phyloP scores from a whole-genome alignment of 169 alveolate species.

The Toxoplasma gondii region DNA sequence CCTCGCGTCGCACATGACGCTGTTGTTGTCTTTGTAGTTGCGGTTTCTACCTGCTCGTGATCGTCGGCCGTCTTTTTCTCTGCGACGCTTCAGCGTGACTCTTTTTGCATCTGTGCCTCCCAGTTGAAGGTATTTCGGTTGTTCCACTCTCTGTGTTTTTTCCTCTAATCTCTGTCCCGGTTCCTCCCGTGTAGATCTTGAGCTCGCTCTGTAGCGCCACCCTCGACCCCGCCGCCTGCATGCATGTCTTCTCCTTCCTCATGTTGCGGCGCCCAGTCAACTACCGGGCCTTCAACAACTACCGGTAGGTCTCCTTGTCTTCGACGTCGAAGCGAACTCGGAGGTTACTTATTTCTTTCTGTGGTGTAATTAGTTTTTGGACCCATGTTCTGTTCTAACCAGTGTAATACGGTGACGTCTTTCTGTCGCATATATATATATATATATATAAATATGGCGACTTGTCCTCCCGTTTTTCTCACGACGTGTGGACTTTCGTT shows the following conservation, averaged over 20 bases:
- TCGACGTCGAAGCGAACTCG: neutral
- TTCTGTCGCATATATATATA: neutral
- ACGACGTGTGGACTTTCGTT: neutral
- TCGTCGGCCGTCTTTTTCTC: too few relatives aligned
- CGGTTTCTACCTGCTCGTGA: too few relatives aligned
- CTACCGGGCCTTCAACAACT: conserved; percentile 6
- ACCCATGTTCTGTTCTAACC: neutral
- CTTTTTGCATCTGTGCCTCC: too few relatives aligned
- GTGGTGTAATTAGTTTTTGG: neutral
- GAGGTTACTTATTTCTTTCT: neutral
- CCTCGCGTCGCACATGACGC: too few relatives aligned
- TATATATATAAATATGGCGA: neutral
- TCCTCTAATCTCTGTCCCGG: neutral
- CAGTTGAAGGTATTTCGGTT: too few relatives aligned
- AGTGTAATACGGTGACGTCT: neutral
- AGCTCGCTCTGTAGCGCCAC: neutral
- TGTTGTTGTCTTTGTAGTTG: too few relatives aligned
- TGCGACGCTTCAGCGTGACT: too few relatives aligned
- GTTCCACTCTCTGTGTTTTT: neutral
- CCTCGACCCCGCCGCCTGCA: neutral
- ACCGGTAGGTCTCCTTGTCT: neutral
- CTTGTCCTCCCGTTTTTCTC: neutral
- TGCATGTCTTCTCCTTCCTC: conserved; percentile 12
- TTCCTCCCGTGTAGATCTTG: neutral
- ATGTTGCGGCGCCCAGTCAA: neutral